Base-by-base conservation (phyloP, 306 rosid species). In the Vachellia collinsii region DNA sequence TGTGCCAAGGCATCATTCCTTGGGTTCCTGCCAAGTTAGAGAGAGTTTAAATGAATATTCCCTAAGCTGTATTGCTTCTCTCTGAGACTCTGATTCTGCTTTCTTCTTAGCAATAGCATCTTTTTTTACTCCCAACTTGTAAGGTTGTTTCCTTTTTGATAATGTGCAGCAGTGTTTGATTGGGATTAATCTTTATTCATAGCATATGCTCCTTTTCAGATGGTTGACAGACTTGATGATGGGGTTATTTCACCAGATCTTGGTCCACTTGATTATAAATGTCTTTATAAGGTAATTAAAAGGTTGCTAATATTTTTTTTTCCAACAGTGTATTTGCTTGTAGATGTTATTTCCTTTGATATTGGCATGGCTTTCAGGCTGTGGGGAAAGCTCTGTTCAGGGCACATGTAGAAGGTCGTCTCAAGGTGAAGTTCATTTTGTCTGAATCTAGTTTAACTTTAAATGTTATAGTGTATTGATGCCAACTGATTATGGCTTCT, bases 361-460 rank as follows among this genome's bases (percentile, higher is more conserved):
- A 7, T 61, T 78, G 80, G 63, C 86, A 69, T 79, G 82, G 79
- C 84, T 89, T 86, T 86, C 91, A 94, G 98, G 97, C 99, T 34
- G 98, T 93, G 81, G 99, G 97, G 70, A 93, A 84, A 88, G 99
- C 99, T 81, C 94, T 95, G 77, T 95, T 95, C 86, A 76, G 94
- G 89, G 98, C 99, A 77, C 99, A 95, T 85, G 99, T 95, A 17
- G 99, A 95, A 86, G 99, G 99, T 76, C 99, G 89, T 86, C 94
- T 95, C 66, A 95, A 95, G 98, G 98, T 92, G 79, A 75, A 54
- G 50, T 56, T 56, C 67, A 74, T 71, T 43, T 69, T 84, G 54
- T 46, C 50, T 71, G 61, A 71, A 56, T 39, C 61, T 72, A 10
- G 50, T 48, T 11, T 23, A 25, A 58, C 64, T 53, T 44, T 16